phyloP scores from a whole-genome alignment of 2,329 filamentous ascomycete species.

The Lachnellula cervina region DNA sequence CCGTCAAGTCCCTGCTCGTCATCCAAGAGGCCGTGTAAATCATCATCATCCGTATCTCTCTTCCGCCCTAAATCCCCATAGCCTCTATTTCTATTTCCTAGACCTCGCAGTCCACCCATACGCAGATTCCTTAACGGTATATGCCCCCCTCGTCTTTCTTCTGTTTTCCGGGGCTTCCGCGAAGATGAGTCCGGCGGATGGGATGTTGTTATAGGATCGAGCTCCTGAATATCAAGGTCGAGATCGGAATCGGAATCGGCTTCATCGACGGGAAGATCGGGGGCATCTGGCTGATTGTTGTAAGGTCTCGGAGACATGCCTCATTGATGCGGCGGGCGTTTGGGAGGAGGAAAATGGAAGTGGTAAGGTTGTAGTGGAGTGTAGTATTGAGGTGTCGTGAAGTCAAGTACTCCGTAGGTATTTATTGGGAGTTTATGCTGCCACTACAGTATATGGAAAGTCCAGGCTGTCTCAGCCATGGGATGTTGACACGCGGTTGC shows the following conservation, averaged over 20 bases:
- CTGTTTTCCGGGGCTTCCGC: constrained; percentile 25
- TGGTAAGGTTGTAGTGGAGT: neutral
- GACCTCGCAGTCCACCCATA: constrained; percentile 58
- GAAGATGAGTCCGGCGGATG: constrained; percentile 23
- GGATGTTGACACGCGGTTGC: no score
- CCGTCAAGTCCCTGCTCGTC: constrained; percentile 48
- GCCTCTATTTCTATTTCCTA: constrained; percentile 45
- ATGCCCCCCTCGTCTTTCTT: constrained; percentile 30
- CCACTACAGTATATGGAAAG: neutral
- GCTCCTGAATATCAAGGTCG: constrained; percentile 73
- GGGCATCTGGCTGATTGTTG: constrained; percentile 35
- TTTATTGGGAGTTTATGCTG: neutral
- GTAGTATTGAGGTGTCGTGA: no score
- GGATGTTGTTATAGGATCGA: constrained; percentile 53
- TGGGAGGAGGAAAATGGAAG: neutral
- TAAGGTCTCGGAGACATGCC: constrained; percentile 34
- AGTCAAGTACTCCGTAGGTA: neutral
- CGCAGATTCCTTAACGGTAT: constrained; percentile 70
- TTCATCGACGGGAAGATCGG: constrained; percentile 57
- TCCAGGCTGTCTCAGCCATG: no score
- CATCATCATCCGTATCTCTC: constrained; percentile 56
- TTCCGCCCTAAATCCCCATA: constrained; percentile 58
- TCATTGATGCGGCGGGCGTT: constrained; percentile 30
- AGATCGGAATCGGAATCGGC: constrained; percentile 66
- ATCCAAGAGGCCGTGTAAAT: constrained; percentile 61